Evolutionary conservation across 1,284 basidiomycete species (phyloP).

Genomic region (Heterobasidion parviporum): DNA sequence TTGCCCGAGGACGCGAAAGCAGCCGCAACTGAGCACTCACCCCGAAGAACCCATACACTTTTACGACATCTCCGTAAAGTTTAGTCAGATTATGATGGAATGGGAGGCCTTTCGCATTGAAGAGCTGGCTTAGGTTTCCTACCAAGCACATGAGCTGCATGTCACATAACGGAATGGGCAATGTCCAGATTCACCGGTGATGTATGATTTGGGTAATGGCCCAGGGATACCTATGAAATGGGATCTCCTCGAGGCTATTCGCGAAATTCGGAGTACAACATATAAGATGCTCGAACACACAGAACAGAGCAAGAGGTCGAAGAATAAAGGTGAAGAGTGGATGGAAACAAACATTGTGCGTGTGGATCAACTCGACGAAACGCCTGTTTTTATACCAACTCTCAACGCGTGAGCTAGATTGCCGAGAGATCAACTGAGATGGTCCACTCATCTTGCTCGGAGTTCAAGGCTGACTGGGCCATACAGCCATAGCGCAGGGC

Average conservation of each 20-base stretch:
- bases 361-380: too few species aligned
- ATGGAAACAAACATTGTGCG: too few species aligned
- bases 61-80: conserved; percentile 38
- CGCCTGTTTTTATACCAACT: too few species aligned
- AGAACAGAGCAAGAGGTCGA: too few species aligned
- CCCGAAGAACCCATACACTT: conserved; percentile 43
- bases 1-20: background rate
- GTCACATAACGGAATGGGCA: background rate
- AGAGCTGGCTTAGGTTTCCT: conserved; percentile 25
- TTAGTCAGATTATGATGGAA: conserved; percentile 36
- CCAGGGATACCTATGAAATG: background rate
- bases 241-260: background rate
- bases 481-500: too few species aligned
- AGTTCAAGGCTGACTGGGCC: too few species aligned
- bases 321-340: too few species aligned
- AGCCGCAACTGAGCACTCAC: conserved; percentile 21
- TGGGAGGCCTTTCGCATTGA: conserved; percentile 35
- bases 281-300: too few species aligned
- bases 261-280: too few species aligned
- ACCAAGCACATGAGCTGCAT: background rate
- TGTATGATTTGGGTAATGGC: background rate
- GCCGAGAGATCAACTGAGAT: too few species aligned
- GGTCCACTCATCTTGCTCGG: too few species aligned
- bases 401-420: too few species aligned
- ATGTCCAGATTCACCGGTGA: background rate